Percentiles rank a stretch among this genome's conserved stretches.
phyloP scores from a whole-genome alignment of 1,284 basidiomycete species.

The Trichosporon sp. region DNA sequence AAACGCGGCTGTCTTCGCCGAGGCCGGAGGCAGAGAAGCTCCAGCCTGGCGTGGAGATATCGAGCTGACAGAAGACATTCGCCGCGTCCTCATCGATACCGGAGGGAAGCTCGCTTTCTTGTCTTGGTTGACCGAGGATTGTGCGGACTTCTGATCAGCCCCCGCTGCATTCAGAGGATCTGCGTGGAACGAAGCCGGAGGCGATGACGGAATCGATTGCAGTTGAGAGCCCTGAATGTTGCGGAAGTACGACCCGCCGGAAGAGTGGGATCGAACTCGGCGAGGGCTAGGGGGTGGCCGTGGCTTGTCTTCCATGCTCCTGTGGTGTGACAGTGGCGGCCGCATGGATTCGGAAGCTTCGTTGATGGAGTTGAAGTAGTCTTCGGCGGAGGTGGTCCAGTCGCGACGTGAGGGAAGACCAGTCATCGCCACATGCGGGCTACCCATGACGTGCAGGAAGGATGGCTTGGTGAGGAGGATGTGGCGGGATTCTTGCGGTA shows the following conservation, averaged over 20 bases:
- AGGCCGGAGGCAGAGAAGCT: background rate
- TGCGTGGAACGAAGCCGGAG: background rate
- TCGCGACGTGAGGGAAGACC: background rate
- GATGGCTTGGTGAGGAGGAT: background rate
- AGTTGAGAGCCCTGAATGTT: background rate
- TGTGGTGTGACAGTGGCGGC: background rate
- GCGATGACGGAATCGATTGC: background rate
- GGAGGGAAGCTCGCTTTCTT: background rate
- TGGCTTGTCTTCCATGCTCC: background rate
- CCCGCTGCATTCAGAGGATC: background rate
- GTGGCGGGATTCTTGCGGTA: background rate
- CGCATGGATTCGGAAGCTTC: background rate
- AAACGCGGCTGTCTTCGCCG: too few relatives aligned
- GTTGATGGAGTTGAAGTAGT: background rate
- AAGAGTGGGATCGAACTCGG: background rate
- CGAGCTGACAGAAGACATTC: background rate
- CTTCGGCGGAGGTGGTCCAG: background rate
- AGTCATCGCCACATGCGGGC: background rate
- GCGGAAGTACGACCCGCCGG: background rate
- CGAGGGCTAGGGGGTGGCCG: background rate
- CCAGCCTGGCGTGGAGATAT: background rate
- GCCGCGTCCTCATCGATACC: background rate
- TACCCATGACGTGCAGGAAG: background rate
- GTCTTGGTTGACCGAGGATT: background rate
- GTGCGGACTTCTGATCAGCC: background rate